These are phyloP conservation scores for Auriscalpium vulgare DNA, from an alignment of 768 basidiomycete species.

Conservation along the genomic window DNA sequence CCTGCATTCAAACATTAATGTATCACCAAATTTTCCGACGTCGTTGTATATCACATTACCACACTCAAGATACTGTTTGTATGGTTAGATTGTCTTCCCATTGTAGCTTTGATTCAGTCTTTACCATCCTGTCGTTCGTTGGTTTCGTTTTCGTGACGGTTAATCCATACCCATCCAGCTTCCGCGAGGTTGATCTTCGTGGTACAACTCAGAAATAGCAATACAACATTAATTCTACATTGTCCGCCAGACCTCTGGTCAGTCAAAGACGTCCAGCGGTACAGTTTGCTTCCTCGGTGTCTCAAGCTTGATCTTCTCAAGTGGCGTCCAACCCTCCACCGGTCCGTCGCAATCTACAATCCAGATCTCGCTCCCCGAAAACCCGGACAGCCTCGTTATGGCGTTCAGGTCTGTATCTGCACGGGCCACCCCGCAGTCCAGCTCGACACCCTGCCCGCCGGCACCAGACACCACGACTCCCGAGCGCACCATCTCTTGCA, in stretches of 20 bases:
- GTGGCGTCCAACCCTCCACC: slow-evolving; percentile 48
- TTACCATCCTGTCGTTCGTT: no score
- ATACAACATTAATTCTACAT: no score
- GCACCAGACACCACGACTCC: slow-evolving; percentile 24
- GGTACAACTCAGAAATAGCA: no score
- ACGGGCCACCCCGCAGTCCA: slow-evolving; percentile 25
- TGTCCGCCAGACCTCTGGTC: neutral
- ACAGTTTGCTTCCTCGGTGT: neutral
- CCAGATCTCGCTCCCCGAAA: slow-evolving; percentile 49
- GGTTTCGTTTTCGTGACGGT: no score
- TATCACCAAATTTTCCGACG: no score
- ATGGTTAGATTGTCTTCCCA: no score
- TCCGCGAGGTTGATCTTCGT: no score
- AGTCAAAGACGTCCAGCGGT: neutral
- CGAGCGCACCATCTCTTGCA: slow-evolving; percentile 31
- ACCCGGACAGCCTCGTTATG: slow-evolving; percentile 23
- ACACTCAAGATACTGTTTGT: no score
- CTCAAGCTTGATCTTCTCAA: slow-evolving; percentile 28
- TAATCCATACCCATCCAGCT: no score
- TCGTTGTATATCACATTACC: no score
- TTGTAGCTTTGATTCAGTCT: no score
- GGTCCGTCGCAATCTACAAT: slow-evolving; percentile 50
- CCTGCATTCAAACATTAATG: no score
- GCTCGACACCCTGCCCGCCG: slow-evolving; percentile 18
- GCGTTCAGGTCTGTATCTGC: slow-evolving; percentile 24